phyloP scores from a whole-genome alignment of 2,329 filamentous ascomycete species.

The Botrytis hyacinthi region DNA sequence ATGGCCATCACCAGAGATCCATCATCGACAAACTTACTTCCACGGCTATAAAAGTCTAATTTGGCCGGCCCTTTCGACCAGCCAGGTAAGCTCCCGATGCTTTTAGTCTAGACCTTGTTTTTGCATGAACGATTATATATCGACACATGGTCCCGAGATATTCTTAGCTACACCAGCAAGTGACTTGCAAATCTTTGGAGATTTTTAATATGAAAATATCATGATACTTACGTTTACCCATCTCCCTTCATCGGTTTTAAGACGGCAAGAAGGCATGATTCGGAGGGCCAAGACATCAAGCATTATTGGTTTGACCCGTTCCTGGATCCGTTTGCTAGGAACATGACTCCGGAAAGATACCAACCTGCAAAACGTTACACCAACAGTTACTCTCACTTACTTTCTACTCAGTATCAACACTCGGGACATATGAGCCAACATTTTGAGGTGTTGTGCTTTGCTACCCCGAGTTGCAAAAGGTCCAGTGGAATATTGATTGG shows the following conservation, averaged over 20 bases:
- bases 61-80: background rate
- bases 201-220: background rate
- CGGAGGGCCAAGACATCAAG: conserved; percentile 3
- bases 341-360: background rate
- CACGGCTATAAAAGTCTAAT: background rate
- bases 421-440: background rate
- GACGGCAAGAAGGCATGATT: background rate
- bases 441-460: background rate
- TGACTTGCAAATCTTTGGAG: background rate
- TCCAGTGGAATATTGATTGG: background rate
- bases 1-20: background rate
- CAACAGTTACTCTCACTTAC: background rate
- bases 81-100: background rate
- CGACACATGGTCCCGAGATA: background rate
- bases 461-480: conserved; percentile 12
- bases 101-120: background rate
- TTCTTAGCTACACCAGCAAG: background rate
- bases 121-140: background rate
- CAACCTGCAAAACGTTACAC: background rate
- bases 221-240: background rate
- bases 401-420: background rate
- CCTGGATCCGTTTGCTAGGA: background rate
- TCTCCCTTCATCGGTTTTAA: conserved; percentile 7
- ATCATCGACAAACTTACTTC: background rate
- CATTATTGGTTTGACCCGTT: background rate